Base-by-base conservation (phyloP, 2,329 filamentous ascomycete genomes). In the Curvularia verruculosa region DNA sequence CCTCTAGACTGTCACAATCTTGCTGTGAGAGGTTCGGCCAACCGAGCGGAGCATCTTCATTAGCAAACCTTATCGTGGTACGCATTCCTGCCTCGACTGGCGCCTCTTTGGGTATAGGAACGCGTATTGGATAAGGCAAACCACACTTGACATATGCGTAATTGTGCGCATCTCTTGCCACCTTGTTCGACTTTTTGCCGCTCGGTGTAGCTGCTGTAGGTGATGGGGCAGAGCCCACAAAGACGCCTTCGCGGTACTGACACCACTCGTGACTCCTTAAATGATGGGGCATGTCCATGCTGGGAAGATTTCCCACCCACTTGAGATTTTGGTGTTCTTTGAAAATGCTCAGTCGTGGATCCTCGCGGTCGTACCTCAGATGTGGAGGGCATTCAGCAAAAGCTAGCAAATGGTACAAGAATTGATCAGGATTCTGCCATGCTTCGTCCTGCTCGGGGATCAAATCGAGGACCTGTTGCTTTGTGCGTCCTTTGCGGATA, bases 311-410 rank as follows among this genome's bases (percentile, higher is more conserved):
- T 7, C 90, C 91, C 37, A 90, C 90, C 12, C 86, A 85, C 37
- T 85, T 82, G 40, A 96, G 81, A 71, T 96, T 93, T 9, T 89
- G 87, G 70, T 96, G 91, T 60, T 92, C 80, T 1, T 89, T 88
- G 66, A 96, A 94, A 3, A 96, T 81, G 1, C 83, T 78, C 72
- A 87, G 88, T 67, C 90, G 87, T 6, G 61, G 66, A 28, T 67
- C 55, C 9, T 66, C 58, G 13, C 54, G 54, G 49, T 67, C 62
- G 15, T 59, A 63, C 8, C 68, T 58, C 77, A 96, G 87, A 76
- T 95, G 89, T 1, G 91, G 90, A 28, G 92, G 92, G 4, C 90
- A 90, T 76, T 96, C 92, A 58, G 96, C 85, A 77, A 92, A 96
- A 58, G 85, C 88, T 7, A 96, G 81, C 6, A 96, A 79, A 70